Conservation (phyloP, 495 filamentous ascomycete genomes). For the Neurospora terricola region DNA sequence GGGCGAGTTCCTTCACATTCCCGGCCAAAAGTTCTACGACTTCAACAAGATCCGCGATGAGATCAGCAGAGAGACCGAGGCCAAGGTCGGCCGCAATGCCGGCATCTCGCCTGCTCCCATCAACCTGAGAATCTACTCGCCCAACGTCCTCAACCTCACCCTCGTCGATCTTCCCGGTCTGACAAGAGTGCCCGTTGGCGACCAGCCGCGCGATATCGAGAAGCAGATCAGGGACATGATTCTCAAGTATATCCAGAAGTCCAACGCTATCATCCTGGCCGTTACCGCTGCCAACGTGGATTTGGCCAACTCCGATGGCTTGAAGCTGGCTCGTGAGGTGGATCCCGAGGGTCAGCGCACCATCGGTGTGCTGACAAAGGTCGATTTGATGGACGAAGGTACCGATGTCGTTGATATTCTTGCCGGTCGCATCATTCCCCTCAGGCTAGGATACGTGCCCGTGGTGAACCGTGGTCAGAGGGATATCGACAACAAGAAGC, state of each 20-base stretch:
- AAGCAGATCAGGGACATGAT: conserved; percentile 97
- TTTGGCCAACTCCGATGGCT: conserved; percentile 94
- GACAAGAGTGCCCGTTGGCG: conserved; percentile 96
- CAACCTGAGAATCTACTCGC: conserved; percentile 94
- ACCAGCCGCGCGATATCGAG: conserved; percentile 98
- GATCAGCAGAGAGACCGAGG: conserved; percentile 92
- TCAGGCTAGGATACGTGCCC: conserved; percentile 93
- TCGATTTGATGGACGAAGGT: conserved; percentile 98
- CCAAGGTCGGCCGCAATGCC: conserved; percentile 92
- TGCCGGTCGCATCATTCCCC: conserved; percentile 91
- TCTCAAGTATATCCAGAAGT: conserved; percentile 94
- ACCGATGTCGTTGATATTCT: conserved; percentile 99
- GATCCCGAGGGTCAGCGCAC: conserved; percentile 97
- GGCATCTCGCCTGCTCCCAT: conserved; percentile 94
- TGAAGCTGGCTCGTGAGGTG: conserved; percentile 94
- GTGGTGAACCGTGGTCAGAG: conserved; percentile 98
- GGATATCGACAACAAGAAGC: conserved; percentile 94
- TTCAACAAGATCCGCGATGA: conserved; percentile 99
- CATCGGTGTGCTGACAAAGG: conserved; percentile 97
- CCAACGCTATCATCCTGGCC: conserved; percentile 94
- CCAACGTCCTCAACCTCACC: conserved; percentile 94
- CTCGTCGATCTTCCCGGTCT: conserved; percentile 95
- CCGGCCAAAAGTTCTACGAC: conserved; percentile 95
- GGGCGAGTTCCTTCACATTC: conserved; percentile 98
- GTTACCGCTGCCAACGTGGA: conserved; percentile 96